Percentiles rank a stretch among this genome's conserved stretches.
Conservation (phyloP, 805 yeast species). For the Zygoascus ofunaensis region DNA sequence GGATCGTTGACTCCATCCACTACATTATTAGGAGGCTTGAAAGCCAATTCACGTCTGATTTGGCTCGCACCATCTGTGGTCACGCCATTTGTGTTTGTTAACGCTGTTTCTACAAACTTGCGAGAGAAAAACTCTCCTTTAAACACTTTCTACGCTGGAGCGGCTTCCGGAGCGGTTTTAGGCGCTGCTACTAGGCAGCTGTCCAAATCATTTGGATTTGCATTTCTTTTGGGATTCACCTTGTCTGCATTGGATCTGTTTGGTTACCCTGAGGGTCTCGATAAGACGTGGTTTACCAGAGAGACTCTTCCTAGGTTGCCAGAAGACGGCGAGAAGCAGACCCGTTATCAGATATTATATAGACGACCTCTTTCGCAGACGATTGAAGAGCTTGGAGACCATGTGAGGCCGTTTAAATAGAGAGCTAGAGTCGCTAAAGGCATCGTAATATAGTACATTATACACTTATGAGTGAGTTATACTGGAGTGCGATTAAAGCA, state of each 20-base stretch:
- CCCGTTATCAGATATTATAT: constrained; percentile 72
- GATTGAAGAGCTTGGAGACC: constrained; percentile 57
- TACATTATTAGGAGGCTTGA: constrained; percentile 24
- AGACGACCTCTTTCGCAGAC: constrained; percentile 80
- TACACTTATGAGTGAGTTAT: too few species aligned
- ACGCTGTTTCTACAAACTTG: constrained; percentile 45
- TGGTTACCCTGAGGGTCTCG: constrained; percentile 20
- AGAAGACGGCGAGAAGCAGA: constrained; percentile 36
- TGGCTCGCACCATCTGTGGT: constrained; percentile 31
- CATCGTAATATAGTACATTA: background rate
- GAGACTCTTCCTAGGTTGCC: constrained; percentile 2
- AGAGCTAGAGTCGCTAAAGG: background rate
- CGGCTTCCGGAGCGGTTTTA: constrained; percentile 36
- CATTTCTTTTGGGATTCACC: constrained; percentile 36
- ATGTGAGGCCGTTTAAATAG: constrained; percentile 18
- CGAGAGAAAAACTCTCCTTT: constrained; percentile 55
- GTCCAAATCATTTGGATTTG: constrained; percentile 38
- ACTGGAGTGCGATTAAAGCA: too few species aligned
- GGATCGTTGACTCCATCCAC: constrained; percentile 24
- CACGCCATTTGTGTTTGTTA: constrained; percentile 25
- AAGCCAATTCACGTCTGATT: constrained; percentile 21
- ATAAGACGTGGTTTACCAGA: constrained; percentile 15
- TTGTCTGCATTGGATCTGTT: constrained; percentile 34
- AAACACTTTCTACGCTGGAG: constrained; percentile 45
- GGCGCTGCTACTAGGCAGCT: constrained; percentile 28